These are phyloP conservation scores for Wallemia hederae DNA, from an alignment of 1,284 basidiomycete species.

Conservation along the genomic window DNA sequence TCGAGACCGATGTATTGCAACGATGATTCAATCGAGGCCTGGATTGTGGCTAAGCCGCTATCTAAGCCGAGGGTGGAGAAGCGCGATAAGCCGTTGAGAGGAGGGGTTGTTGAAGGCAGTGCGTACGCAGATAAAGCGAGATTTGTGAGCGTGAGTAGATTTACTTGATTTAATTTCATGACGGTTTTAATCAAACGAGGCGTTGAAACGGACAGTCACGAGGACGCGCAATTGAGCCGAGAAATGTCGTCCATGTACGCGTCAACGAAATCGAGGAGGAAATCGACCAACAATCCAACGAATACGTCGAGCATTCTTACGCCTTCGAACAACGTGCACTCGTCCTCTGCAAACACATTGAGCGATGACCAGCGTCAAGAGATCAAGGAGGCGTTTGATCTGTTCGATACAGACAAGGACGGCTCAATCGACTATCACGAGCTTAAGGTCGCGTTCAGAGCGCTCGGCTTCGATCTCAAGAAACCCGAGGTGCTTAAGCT, in stretches of 20 bases:
- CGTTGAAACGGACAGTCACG: too few species aligned
- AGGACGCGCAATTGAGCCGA: background rate
- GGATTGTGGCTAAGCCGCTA: background rate
- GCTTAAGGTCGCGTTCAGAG: constrained; percentile 92
- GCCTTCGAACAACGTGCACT: constrained; percentile 3
- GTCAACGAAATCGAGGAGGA: background rate
- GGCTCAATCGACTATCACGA: constrained; percentile 93
- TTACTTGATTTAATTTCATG: background rate
- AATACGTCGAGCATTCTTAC: background rate
- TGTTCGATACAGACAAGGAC: constrained; percentile 97
- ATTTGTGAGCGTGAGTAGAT: background rate
- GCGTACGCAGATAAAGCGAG: too few species aligned
- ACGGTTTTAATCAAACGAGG: too few species aligned
- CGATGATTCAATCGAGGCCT: background rate
- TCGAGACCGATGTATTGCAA: background rate
- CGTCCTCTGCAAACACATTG: constrained; percentile 19
- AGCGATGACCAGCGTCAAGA: constrained; percentile 88
- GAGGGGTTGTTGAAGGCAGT: too few species aligned
- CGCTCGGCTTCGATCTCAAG: constrained; percentile 88
- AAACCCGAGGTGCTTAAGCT: constrained; percentile 94
- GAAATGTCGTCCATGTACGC: background rate
- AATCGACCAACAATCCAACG: background rate
- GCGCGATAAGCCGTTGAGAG: too few species aligned
- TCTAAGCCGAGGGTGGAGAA: background rate
- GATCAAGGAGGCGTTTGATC: constrained; percentile 94